Percentiles rank a stretch among this genome's conserved stretches.
Conservation (phyloP, 2,329 filamentous ascomycete genomes). For the Onygena corvina region DNA sequence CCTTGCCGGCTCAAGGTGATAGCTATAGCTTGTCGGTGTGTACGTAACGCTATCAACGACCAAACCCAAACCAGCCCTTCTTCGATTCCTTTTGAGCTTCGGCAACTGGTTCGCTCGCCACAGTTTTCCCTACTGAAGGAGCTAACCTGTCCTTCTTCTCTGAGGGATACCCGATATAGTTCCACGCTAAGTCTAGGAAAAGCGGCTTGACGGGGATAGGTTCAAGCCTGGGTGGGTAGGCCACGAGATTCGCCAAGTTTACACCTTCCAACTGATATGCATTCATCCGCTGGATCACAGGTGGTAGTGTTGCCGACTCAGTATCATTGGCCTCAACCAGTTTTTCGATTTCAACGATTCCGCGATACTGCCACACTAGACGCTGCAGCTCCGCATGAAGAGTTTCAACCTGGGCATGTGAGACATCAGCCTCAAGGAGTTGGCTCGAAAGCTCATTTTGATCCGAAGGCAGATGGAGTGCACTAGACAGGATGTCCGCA, state of each 20-base stretch:
- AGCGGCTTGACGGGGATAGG: slow-evolving; percentile 84
- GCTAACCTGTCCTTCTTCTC: slow-evolving; percentile 30
- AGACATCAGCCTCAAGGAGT: slow-evolving; percentile 58
- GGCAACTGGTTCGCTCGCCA: neutral
- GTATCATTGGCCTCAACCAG: slow-evolving; percentile 41
- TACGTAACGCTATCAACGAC: slow-evolving; percentile 25
- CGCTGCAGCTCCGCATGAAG: slow-evolving; percentile 53
- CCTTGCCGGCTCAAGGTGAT: too few species aligned
- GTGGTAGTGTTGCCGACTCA: slow-evolving; percentile 35
- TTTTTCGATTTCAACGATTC: slow-evolving; percentile 69
- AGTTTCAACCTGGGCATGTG: slow-evolving; percentile 44
- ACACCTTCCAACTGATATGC: slow-evolving; percentile 61
- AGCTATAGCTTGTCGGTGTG: too few species aligned
- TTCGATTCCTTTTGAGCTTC: slow-evolving; percentile 45
- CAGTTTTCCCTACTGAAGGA: slow-evolving; percentile 18
- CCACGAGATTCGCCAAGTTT: slow-evolving; percentile 68
- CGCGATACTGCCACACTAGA: slow-evolving; percentile 68
- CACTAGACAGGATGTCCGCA: slow-evolving; percentile 46
- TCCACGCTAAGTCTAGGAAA: slow-evolving; percentile 94
- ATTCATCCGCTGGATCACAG: slow-evolving; percentile 61
- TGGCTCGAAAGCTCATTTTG: slow-evolving; percentile 26
- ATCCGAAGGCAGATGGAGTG: slow-evolving; percentile 30
- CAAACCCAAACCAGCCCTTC: slow-evolving; percentile 68
- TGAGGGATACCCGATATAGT: slow-evolving; percentile 86
- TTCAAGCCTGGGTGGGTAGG: slow-evolving; percentile 72